Evolutionary conservation across 1,284 basidiomycete species (phyloP), one percentile per base, ranked within the genome.

Genomic region (Trichosporon sp.): DNA sequence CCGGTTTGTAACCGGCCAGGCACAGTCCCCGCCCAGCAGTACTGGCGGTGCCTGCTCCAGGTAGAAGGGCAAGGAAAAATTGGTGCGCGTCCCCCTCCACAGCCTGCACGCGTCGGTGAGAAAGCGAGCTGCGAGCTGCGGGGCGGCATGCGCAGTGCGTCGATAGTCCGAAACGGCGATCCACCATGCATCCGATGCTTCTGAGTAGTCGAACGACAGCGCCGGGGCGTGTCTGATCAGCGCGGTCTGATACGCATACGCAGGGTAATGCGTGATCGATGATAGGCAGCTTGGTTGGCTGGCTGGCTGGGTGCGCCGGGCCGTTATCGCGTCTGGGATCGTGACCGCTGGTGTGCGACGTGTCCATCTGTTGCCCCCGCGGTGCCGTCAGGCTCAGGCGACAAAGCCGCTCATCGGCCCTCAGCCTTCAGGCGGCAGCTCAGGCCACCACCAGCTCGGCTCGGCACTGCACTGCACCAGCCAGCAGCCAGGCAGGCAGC

Each of bases 1-100:
- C 56, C 56, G 56, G 56, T 60, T 60, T 32, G 29, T 32, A 60
- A 60, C 56, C 56, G 56, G 56, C 56, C 56, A 60, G 56, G 56
- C 21, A 29, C 56, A 29, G 18, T 2, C 56, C 56, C 18, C 56
- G 27, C 35, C 35, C 35, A 38, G 35, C n/a, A n/a, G n/a, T n/a
- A n/a, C n/a, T n/a, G n/a, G n/a, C n/a, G n/a, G n/a, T n/a, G n/a
- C 38, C 5, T 42, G 38, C 18, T n/a, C 38, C 38, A 42, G 38
- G 38, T 42, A 18, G 38, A 42, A 51, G 47, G 21, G 47, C 7
- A 25, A 51, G 21, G 23, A 51, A 51, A 51, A 51, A 51, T 3
- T 23, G 21, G 23, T 25, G 47, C 38, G 38, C 38, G 47, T 51
- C 44, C 44, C 35, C 18, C 35, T 38, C n/a, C n/a, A n/a, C n/a